Evolutionary conservation across 257 asterid species (phyloP), one percentile per base, ranked within the genome.

Genomic region (Solanum appendiculatum): DNA sequence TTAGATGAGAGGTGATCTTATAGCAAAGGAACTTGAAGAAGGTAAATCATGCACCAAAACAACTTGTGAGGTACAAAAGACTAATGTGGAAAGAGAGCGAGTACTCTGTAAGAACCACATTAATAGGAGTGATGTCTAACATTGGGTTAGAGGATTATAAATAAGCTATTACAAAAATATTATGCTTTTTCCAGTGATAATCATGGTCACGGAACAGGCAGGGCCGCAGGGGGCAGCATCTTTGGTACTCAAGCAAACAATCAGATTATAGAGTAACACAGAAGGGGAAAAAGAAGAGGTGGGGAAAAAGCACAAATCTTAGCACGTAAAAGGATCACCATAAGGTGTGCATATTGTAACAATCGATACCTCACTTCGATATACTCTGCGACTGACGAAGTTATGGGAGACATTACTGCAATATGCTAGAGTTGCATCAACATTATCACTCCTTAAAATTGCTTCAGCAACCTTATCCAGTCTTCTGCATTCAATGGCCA

Each of bases 381-480:
- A 96, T 91, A 94, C 98, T 86, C 98, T 93, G 78, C 95, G 92
- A 87, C 93, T 89, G 40, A 96, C 95, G 86, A 93, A 96, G 74
- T 93, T 89, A 90, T 96, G 99, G 64, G 93, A 94, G 81, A 96
- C 88, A 86, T 94, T 94, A 78, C 94, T 94, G 92, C 99, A 95
- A 85, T 96, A 96, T 39, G 92, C 90, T 27, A 95, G 95, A 84
- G 93, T 94, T 72, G 94, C 93, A 87, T 93, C 97, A 88, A 94
- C 89, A 87, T 95, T 94, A 74, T 94, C 99, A 88, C 99, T 94
- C 90, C 85, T 89, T 54, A 88, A 84, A 87, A 96, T 89, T 74
- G 98, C 96, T 91, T 95, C 97, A 91, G 94, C 93, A 11, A 96
- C 97, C 91, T 94, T 96, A 90, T 96, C 98, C 88, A 96, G 90